Percentiles rank a stretch among this genome's conserved stretches.
These are phyloP conservation scores for Alternaria metachromatica DNA, from an alignment of 2,329 filamentous ascomycete species.

Conservation along the genomic window DNA sequence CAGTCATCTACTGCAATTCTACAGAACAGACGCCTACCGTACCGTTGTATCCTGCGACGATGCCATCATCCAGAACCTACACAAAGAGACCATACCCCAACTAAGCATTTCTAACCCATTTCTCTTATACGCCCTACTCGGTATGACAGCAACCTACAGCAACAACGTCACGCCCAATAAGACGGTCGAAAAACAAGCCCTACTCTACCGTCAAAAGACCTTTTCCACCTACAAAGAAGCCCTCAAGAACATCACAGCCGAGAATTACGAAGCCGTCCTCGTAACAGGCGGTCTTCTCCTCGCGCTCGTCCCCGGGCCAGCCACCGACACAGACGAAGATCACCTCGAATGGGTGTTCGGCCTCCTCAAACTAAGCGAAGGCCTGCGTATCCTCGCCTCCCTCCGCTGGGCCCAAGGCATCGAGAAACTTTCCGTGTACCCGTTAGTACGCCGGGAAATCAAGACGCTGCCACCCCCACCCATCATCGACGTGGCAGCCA, in stretches of 20 bases:
- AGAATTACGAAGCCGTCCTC: slow-evolving; percentile 43
- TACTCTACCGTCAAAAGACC: slow-evolving; percentile 38
- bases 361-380: slow-evolving; percentile 40
- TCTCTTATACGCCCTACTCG: slow-evolving; percentile 37
- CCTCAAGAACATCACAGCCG: slow-evolving; percentile 36
- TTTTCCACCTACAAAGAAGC: slow-evolving; percentile 34
- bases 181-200: slow-evolving; percentile 16
- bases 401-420: slow-evolving; percentile 41
- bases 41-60: slow-evolving; percentile 31
- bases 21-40: slow-evolving; percentile 32
- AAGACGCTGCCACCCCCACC: slow-evolving; percentile 38
- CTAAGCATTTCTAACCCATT: slow-evolving; percentile 27
- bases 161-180: slow-evolving; percentile 21
- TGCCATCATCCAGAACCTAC: slow-evolving; percentile 18
- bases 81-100: slow-evolving; percentile 33
- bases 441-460: slow-evolving; percentile 37
- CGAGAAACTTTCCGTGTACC: slow-evolving; percentile 40
- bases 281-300: slow-evolving; percentile 34
- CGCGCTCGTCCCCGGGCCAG: slow-evolving; percentile 26
- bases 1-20: slow-evolving; percentile 34
- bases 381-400: slow-evolving; percentile 37
- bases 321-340: slow-evolving; percentile 6
- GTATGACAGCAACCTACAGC: slow-evolving; percentile 34
- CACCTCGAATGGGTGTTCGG: slow-evolving; percentile 34
- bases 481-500: slow-evolving; percentile 4